phyloP scores from a whole-genome alignment of 2,329 filamentous ascomycete species.

The Alternaria panax region DNA sequence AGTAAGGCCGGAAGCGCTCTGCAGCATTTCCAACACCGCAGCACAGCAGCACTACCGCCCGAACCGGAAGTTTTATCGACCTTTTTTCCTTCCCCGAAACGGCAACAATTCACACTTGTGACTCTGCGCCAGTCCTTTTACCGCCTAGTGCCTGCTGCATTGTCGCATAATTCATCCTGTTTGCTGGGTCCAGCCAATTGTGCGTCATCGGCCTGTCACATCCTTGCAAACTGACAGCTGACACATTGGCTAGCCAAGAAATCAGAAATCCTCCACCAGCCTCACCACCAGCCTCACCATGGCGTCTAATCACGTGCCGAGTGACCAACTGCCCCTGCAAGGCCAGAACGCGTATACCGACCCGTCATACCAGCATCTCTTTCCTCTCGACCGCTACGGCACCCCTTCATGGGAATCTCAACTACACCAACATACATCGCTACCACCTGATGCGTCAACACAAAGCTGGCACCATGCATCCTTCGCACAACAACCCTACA shows the following conservation, averaged over 20 bases:
- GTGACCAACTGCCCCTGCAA: slow-evolving; percentile 42
- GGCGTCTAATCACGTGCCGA: slow-evolving; percentile 50
- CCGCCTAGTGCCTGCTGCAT: slow-evolving; percentile 43
- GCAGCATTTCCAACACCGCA: slow-evolving; percentile 29
- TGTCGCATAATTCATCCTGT: slow-evolving; percentile 36
- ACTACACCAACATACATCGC: slow-evolving; percentile 32
- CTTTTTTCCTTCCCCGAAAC: slow-evolving; percentile 37
- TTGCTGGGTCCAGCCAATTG: slow-evolving; percentile 32
- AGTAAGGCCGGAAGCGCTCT: slow-evolving; percentile 15
- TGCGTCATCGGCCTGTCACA: slow-evolving; percentile 42
- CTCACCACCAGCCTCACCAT: slow-evolving; percentile 26
- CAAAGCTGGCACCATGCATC: slow-evolving; percentile 41
- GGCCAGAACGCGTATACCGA: slow-evolving; percentile 46
- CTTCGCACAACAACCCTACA: slow-evolving; percentile 39
- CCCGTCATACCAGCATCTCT: slow-evolving; percentile 39
- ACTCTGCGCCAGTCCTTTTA: slow-evolving; percentile 41
- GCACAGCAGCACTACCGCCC: slow-evolving; percentile 36
- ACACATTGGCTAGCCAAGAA: slow-evolving; percentile 22
- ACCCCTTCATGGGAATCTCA: slow-evolving; percentile 43
- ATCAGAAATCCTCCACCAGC: slow-evolving; percentile 12
- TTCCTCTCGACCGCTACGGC: slow-evolving; percentile 41
- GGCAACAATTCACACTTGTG: slow-evolving; percentile 38
- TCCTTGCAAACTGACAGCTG: slow-evolving; percentile 17
- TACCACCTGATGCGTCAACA: slow-evolving; percentile 24
- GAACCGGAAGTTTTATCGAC: slow-evolving; percentile 45